Percentiles rank a stretch among this genome's conserved stretches.
Evolutionary conservation across 768 basidiomycete genomes (phyloP).

Genomic region (Pleurotus giganteus): DNA sequence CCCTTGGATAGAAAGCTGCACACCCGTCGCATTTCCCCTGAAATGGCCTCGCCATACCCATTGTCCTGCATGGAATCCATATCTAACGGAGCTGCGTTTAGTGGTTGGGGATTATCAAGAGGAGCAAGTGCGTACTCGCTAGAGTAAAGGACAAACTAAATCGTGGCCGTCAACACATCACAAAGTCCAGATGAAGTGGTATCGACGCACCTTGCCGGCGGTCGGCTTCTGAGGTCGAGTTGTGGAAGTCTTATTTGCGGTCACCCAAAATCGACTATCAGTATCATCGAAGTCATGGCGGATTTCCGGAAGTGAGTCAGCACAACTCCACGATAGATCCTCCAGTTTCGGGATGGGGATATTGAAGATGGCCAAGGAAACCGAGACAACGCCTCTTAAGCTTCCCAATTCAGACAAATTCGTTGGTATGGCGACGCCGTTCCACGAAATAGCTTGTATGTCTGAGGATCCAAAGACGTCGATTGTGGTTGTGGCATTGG

Average conservation of each 20-base stretch:
- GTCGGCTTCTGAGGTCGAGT: slow-evolving; percentile 53
- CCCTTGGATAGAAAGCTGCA: slow-evolving; percentile 40
- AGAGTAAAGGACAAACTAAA: slow-evolving; percentile 28
- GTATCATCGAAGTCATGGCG: slow-evolving; percentile 49
- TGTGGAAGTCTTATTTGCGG: slow-evolving; percentile 58
- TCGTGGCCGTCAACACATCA: background rate
- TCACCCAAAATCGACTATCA: slow-evolving; percentile 37
- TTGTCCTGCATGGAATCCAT: slow-evolving; percentile 33
- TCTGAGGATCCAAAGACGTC: slow-evolving; percentile 50
- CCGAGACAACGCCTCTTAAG: slow-evolving; percentile 32
- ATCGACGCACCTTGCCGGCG: slow-evolving; percentile 50
- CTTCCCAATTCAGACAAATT: slow-evolving; percentile 26
- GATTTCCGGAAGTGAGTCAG: slow-evolving; percentile 63
- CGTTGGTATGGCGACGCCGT: slow-evolving; percentile 41
- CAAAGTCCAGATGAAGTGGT: background rate
- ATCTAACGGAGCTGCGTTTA: slow-evolving; percentile 13
- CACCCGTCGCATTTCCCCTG: slow-evolving; percentile 36
- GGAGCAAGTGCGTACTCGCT: slow-evolving; percentile 23
- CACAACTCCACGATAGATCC: slow-evolving; percentile 51
- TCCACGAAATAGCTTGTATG: slow-evolving; percentile 54
- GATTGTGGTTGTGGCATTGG: slow-evolving; percentile 48
- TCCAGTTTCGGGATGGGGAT: slow-evolving; percentile 38
- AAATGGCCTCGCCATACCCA: slow-evolving; percentile 49
- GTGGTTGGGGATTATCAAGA: background rate
- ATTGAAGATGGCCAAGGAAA: slow-evolving; percentile 27